Evolutionary conservation across 148 eudicot genomes (phyloP).

Genomic region (Fagopyrum tataricum): DNA sequence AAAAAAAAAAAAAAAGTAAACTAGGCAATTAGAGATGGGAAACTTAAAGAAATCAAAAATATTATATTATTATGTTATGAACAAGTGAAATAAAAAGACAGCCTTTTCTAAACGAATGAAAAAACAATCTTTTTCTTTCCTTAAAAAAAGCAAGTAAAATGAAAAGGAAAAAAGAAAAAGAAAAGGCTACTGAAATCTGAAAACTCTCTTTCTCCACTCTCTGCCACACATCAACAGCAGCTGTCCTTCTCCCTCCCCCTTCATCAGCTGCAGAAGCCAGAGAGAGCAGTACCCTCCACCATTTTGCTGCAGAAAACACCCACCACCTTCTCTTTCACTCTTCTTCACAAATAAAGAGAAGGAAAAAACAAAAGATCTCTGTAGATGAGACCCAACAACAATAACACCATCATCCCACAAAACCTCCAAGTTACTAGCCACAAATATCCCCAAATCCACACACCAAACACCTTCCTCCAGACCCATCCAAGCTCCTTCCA

Average conservation of each 20-base stretch:
- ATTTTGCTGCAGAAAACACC: background rate
- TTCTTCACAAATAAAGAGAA: background rate
- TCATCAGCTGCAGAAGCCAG: background rate
- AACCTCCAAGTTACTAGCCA: background rate
- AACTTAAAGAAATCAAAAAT: too few relatives aligned
- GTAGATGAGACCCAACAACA: constrained; percentile 6
- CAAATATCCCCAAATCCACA: background rate
- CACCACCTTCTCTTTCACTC: background rate
- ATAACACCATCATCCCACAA: background rate
- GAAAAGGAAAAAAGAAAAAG: too few relatives aligned
- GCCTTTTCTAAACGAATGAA: too few relatives aligned
- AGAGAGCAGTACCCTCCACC: constrained; percentile 3
- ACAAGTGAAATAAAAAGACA: too few relatives aligned
- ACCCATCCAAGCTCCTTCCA: background rate
- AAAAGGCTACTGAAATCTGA: background rate
- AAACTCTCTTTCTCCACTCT: background rate
- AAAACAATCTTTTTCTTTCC: too few relatives aligned
- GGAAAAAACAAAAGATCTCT: constrained; percentile 3
- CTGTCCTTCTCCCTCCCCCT: background rate
- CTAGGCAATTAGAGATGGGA: too few relatives aligned
- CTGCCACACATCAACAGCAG: constrained; percentile 11
- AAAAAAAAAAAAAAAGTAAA: too few relatives aligned
- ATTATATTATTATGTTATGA: too few relatives aligned
- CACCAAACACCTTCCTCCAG: background rate
- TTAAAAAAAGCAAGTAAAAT: too few relatives aligned